These are phyloP conservation scores for Eutrema salsugineum DNA, from an alignment of 441 rosid genomes.

Conservation along the genomic window DNA sequence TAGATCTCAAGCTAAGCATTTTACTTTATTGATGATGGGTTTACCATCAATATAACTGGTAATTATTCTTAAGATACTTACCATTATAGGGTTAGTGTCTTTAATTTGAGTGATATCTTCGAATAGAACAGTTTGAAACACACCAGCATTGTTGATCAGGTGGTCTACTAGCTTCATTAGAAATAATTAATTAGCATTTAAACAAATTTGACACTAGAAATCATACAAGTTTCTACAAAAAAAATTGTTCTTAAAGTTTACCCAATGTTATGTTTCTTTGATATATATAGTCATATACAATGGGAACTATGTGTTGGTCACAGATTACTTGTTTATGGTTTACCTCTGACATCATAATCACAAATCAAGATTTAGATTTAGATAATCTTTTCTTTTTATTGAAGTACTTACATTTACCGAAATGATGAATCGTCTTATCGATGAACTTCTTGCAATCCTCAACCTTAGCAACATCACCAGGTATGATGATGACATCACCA, in stretches of 20 bases:
- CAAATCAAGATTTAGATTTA: background rate
- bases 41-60: background rate
- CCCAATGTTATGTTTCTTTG: background rate
- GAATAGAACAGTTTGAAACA: conserved; percentile 6
- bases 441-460: conserved; percentile 36
- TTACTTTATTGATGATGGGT: too few species aligned
- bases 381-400: background rate
- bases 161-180: conserved; percentile 38
- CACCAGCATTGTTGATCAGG: conserved; percentile 43
- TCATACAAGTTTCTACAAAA: background rate
- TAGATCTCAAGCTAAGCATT: background rate
- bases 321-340: background rate
- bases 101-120: conserved; percentile 30
- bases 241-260: too few species aligned
- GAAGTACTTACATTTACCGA: conserved; percentile 32
- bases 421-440: conserved; percentile 28
- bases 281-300: background rate
- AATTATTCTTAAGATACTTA: background rate
- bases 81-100: conserved; percentile 30
- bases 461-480: conserved; percentile 37
- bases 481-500: conserved; percentile 29
- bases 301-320: background rate
- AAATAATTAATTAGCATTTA: background rate
- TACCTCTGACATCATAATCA: background rate
- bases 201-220: background rate